Conservation (phyloP, 257 asterid genomes). For the Ophiorrhiza pumila region DNA sequence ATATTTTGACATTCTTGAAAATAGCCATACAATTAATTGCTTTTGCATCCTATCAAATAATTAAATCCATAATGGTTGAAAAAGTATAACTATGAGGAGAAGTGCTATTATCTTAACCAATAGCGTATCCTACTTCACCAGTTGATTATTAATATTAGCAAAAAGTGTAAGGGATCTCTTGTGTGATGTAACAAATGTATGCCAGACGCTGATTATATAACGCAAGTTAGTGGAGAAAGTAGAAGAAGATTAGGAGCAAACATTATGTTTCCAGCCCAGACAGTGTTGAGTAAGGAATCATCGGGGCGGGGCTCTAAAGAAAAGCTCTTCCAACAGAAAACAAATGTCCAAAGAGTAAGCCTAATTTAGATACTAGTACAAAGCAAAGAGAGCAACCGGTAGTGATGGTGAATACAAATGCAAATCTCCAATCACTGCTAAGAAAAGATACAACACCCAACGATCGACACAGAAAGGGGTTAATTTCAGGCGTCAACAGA, state of each 20-base stretch:
- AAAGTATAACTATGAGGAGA: no score
- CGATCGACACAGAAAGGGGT: not conserved
- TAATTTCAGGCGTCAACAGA: slow-evolving; percentile 1
- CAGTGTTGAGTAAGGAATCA: not conserved
- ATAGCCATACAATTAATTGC: no score
- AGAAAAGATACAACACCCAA: slow-evolving; percentile 20
- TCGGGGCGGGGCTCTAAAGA: not conserved
- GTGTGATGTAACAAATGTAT: no score
- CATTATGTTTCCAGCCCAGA: not conserved
- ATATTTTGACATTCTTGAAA: no score
- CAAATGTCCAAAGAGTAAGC: not conserved
- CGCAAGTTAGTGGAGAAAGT: not conserved
- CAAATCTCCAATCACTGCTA: not conserved
- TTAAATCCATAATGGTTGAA: no score
- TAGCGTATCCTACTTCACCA: no score
- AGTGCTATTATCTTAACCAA: no score
- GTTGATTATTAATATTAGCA: no score
- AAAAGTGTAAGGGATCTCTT: no score
- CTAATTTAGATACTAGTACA: not conserved
- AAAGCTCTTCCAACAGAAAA: slow-evolving; percentile 1
- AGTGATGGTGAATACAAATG: not conserved
- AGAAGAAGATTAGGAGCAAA: not conserved
- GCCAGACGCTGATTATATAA: no score
- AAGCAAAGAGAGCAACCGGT: slow-evolving; percentile 1
- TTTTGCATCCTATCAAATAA: no score